Conservation (phyloP, 129 eudicot genomes). For the Calendula officinalis region DNA sequence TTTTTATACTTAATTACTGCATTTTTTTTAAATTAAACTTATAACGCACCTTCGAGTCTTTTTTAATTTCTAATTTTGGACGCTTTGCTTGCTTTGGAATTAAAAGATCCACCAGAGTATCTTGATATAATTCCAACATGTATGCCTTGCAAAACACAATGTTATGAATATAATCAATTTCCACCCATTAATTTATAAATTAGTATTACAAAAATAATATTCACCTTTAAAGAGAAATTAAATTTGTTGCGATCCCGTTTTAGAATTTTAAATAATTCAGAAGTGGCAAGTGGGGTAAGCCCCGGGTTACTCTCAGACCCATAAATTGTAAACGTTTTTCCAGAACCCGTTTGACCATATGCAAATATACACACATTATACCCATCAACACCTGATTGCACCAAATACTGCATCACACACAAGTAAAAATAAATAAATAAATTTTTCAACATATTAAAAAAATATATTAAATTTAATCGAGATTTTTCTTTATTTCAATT, state of each 20-base stretch:
- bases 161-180: background rate
- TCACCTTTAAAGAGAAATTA: constrained; percentile 75
- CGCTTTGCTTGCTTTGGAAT: constrained; percentile 63
- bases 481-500: constrained; percentile 19
- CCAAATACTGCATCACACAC: constrained; percentile 61
- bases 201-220: background rate
- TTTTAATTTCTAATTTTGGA: constrained; percentile 65
- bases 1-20: too few species aligned
- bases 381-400: constrained; percentile 89
- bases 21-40: too few species aligned
- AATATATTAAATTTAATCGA: background rate
- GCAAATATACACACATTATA: constrained; percentile 83
- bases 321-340: constrained; percentile 84
- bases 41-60: constrained; percentile 73
- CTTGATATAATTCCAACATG: constrained; percentile 91
- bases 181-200: background rate
- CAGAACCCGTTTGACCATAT: constrained; percentile 87
- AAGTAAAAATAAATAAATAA: too few species aligned
- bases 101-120: constrained; percentile 75
- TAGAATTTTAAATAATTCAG: constrained; percentile 68
- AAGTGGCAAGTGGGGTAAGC: constrained; percentile 86
- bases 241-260: constrained; percentile 67
- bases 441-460: background rate
- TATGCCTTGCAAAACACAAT: constrained; percentile 53
- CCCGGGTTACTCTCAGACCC: constrained; percentile 80